Evolutionary conservation across 1,284 basidiomycete species (phyloP), one percentile per base, ranked within the genome.

Genomic region (Wallemia mellicola): DNA sequence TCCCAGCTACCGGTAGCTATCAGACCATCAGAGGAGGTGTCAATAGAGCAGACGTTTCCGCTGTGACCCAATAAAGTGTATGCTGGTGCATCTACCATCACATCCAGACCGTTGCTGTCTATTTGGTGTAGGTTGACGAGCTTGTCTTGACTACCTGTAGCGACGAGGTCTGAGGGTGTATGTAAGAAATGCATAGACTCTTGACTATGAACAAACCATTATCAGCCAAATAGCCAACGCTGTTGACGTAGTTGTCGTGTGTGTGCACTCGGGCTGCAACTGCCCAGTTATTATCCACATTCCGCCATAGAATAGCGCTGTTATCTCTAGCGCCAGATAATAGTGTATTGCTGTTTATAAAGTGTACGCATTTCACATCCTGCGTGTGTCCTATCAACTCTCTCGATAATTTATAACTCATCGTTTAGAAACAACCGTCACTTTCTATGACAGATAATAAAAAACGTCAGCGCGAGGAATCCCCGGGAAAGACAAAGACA

Each of bases 1-100:
- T 98, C 94, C 92, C 92, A 98, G 61, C 87, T 92, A 24, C 92
- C 92, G n/a, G 87, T 91, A 60, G 92, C 79, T 62, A 92, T 79
- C 60, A 78, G 74, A 3, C 85, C 84, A 60, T 75, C 74, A 14
- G 76, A 68, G 24, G 78, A 77, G 2, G 79, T 77, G 67, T 86
- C 77, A 62, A 99, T 73, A 26, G 87, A 76, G 69, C 92, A 98
- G 17, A 98, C 78, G 67, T 98, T 98, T 60, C 83, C 81, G 3
- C 78, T 77, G 70, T 99, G 94, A 28, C 91, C 94, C 30, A 73
- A 64, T 28, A 73, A 60, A 1, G 65, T 66, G 61, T 65, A 63
- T 25, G 60, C 60, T 9, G 68, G 67, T 5, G 60, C 55, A 59
- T 59, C 61, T 19, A 61, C 57, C 0, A 38, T 17, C 0, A 60